phyloP scores from a whole-genome alignment of 805 yeast genomes.

The Ogataea populi-albae region DNA sequence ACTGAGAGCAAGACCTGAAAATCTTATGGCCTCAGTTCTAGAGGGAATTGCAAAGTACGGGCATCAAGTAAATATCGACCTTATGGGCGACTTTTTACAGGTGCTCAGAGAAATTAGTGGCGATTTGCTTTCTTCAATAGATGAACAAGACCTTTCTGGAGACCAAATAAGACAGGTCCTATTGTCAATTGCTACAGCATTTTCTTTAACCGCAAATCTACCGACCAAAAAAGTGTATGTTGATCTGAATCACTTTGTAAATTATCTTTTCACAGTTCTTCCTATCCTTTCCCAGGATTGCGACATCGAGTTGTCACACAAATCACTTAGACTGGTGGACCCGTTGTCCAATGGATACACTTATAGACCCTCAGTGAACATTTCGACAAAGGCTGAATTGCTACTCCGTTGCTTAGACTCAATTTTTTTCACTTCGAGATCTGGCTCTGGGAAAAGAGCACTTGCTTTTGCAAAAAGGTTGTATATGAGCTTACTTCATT shows the following conservation, averaged over 20 bases:
- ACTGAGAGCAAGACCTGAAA: constrained; percentile 58
- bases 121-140: constrained; percentile 43
- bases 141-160: constrained; percentile 40
- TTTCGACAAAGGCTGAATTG: constrained; percentile 86
- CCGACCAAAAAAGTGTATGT: constrained; percentile 67
- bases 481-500: constrained; percentile 60
- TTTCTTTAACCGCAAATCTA: constrained; percentile 77
- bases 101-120: constrained; percentile 78
- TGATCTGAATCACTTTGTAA: constrained; percentile 79
- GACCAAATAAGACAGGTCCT: constrained; percentile 67
- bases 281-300: constrained; percentile 72
- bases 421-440: constrained; percentile 72
- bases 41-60: constrained; percentile 92
- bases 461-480: constrained; percentile 81
- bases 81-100: constrained; percentile 88
- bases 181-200: constrained; percentile 85
- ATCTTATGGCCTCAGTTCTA: constrained; percentile 77
- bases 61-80: constrained; percentile 86
- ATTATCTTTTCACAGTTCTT: constrained; percentile 66
- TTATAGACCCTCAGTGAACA: constrained; percentile 69
- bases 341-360: constrained; percentile 49
- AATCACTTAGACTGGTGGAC: constrained; percentile 75
- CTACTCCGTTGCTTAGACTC: constrained; percentile 73
- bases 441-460: constrained; percentile 66
- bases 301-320: constrained; percentile 82